A percentile compares a stretch with the other conserved stretches of the same genome.
These are phyloP conservation scores for Litchi chinensis DNA, from an alignment of 345 rosid genomes.

Conservation along the genomic window DNA sequence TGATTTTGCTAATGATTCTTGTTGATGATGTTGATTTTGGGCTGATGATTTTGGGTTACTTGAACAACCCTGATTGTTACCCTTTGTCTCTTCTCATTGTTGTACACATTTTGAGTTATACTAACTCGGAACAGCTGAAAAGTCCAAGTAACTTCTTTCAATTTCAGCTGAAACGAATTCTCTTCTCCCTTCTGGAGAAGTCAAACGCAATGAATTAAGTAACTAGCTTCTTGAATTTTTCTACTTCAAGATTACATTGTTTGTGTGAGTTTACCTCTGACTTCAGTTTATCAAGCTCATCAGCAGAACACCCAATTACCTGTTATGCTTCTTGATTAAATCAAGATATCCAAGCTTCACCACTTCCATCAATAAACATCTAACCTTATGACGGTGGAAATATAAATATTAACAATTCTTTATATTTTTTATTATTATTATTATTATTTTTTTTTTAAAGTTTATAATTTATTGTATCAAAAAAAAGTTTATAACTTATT, in stretches of 20 bases:
- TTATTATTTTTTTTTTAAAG: too few species aligned
- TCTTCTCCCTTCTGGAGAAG: conserved; percentile 55
- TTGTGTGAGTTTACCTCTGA: conserved; percentile 46
- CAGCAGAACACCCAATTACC: conserved; percentile 78
- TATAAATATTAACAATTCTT: too few species aligned
- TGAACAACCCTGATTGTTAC: conserved; percentile 61
- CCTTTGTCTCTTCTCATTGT: conserved; percentile 88
- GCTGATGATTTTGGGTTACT: too few species aligned
- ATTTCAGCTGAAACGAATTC: conserved; percentile 55
- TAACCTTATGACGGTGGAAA: too few species aligned
- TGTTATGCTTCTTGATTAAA: conserved; percentile 82
- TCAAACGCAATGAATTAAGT: neutral
- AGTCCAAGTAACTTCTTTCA: conserved; percentile 85
- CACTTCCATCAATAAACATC: conserved; percentile 55
- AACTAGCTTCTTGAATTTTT: neutral
- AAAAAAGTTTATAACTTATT: too few species aligned
- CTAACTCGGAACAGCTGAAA: conserved; percentile 73
- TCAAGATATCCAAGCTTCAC: conserved; percentile 78
- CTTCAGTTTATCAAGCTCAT: conserved; percentile 72
- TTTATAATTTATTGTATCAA: too few species aligned
- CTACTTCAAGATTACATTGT: neutral
- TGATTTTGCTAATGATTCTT: too few species aligned
- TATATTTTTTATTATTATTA: too few species aligned
- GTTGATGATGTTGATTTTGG: too few species aligned
- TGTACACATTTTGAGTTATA: too few species aligned